Conservation (phyloP, 306 rosid species). For the Boehmeria nivea region DNA sequence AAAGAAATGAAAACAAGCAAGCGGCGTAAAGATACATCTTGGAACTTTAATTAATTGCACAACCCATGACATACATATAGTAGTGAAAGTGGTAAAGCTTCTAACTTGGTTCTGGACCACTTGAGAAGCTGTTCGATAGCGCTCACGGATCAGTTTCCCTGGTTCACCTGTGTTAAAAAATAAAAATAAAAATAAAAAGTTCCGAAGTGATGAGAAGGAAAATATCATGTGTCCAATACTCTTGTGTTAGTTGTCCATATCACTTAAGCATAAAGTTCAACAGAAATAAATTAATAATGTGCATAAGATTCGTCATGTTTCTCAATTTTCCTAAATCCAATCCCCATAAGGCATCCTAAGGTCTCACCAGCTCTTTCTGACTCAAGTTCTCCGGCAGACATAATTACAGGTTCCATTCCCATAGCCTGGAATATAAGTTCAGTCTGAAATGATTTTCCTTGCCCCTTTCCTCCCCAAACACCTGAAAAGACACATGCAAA, state of each 20-base stretch:
- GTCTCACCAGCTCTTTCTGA: constrained; percentile 93
- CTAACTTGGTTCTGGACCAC: constrained; percentile 99
- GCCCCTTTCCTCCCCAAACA: constrained; percentile 99
- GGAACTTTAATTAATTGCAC: constrained; percentile 24
- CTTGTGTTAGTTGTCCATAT: too few species aligned
- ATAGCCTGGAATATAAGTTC: constrained; percentile 88
- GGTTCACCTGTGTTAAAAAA: constrained; percentile 63
- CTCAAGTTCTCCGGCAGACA: constrained; percentile 98
- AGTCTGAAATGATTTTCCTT: constrained; percentile 95
- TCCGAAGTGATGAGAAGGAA: too few species aligned
- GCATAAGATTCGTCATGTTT: neutral
- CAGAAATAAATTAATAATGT: too few species aligned
- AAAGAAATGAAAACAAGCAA: constrained; percentile 1
- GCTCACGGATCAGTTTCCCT: constrained; percentile 88
- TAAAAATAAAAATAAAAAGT: too few species aligned
- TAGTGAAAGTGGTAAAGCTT: constrained; percentile 65
- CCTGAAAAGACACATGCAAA: constrained; percentile 34
- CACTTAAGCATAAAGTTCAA: too few species aligned
- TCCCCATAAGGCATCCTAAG: constrained; percentile 4
- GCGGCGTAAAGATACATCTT: neutral
- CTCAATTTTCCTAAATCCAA: neutral
- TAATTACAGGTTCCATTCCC: constrained; percentile 91
- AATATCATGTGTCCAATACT: too few species aligned
- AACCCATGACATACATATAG: constrained; percentile 62
- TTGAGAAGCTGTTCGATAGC: constrained; percentile 93